Percentiles rank a stretch among this genome's conserved stretches.
Evolutionary conservation across 768 basidiomycete species (phyloP).

Genomic region (Pleurotus djamor): DNA sequence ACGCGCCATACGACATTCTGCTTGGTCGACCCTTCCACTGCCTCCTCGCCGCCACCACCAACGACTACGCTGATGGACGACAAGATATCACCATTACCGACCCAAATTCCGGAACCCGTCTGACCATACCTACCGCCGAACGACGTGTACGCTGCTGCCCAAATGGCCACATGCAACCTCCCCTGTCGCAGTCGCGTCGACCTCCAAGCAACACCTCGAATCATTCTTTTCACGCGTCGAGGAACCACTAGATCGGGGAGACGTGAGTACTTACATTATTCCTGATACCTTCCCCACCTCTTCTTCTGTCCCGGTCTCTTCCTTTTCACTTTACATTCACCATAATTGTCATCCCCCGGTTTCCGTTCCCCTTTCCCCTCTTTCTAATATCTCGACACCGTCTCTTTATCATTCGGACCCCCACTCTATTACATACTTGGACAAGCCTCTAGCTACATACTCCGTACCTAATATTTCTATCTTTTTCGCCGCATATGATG

Average conservation of each 20-base stretch:
- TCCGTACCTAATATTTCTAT: not conserved
- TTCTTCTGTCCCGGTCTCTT: not conserved
- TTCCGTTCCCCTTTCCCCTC: too few relatives aligned
- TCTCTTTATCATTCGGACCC: too few relatives aligned
- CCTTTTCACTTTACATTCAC: too few relatives aligned
- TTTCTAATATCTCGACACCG: too few relatives aligned
- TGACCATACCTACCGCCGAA: conserved; percentile 11
- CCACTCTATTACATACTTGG: not conserved
- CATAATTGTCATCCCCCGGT: too few relatives aligned
- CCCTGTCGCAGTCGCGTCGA: too few relatives aligned
- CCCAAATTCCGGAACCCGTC: conserved; percentile 13
- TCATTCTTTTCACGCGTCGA: not conserved
- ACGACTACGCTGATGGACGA: conserved; percentile 12
- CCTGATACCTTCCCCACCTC: not conserved
- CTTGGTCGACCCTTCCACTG: conserved; percentile 23
- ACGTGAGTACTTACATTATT: not conserved
- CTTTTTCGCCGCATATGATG: not conserved
- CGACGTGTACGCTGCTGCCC: not conserved
- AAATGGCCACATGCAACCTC: not conserved
- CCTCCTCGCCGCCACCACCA: conserved; percentile 8
- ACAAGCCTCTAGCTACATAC: not conserved
- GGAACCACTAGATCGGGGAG: not conserved
- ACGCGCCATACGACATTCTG: conserved; percentile 22
- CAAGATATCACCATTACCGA: conserved; percentile 16
- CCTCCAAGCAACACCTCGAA: too few relatives aligned